Evolutionary conservation across 768 basidiomycete genomes (phyloP), one percentile per base, ranked within the genome.

Genomic region (Boletus rubroflammeus): DNA sequence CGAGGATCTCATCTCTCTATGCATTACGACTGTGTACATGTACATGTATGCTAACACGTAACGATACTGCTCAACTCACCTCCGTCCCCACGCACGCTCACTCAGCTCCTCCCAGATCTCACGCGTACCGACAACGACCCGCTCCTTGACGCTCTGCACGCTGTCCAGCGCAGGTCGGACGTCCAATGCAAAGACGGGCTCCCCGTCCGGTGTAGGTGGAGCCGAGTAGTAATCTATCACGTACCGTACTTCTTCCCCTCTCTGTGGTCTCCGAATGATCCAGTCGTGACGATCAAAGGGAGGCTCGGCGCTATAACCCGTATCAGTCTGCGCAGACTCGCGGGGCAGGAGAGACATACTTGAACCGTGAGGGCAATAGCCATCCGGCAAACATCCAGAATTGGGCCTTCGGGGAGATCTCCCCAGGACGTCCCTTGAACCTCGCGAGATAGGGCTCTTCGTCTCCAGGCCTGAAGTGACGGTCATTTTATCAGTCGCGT

Each of bases 201-300:
- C 90, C 8, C 96, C 96, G 60, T 97, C 89, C 8, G 83, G 78
- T 51, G 95, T 86, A 3, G 89, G 83, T 1, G 95, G 92, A 0
- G 93, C 93, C 44, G 91, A 90, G 72, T 98, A 98, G 73, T 99
- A 99, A 76, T 99, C 97, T 63, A 99, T 98, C 44, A 99, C 90
- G 72, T 99, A 96, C 67, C 92, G 88, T 48, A 93, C 86, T 71
- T 93, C 88, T 61, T 90, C 82, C 17, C 89, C 85, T 1, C 87
- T 85, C 38, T 76, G 75, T 31, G 86, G 84, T 48, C 96, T 85
- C 29, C 88, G 88, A 50, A 99, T 80, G 49, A 97, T 73, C 97
- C 97, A 99, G 74, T 99, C 97, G 69, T 99, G 97, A 8, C 97
- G 86, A 67, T 99, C 97, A 67, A 99, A 98, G 1, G 96, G 97